Evolutionary conservation across 2,329 filamentous ascomycete species (phyloP).

Genomic region (Ceratocystis papillata): DNA sequence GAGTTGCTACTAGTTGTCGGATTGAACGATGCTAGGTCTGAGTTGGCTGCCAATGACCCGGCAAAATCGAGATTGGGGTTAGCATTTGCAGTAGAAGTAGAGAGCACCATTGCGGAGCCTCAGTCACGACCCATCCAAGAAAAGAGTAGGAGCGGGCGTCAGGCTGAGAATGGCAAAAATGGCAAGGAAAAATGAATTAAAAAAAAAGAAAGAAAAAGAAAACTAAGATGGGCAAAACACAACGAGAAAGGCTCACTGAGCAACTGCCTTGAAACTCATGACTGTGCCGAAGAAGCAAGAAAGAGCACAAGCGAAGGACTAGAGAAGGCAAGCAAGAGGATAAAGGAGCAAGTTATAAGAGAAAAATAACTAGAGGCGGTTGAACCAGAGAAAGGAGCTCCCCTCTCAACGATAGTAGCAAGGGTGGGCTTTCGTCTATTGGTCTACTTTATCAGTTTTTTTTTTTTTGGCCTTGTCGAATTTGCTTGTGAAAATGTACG

Average conservation of each 20-base stretch:
- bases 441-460: not conserved
- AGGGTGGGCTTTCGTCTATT: not conserved
- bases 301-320: constrained; percentile 8
- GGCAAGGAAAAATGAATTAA: not conserved
- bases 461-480: not conserved
- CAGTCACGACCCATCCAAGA: constrained; percentile 15
- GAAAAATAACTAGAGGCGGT: not conserved
- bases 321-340: not conserved
- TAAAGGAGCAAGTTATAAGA: constrained; percentile 3
- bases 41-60: constrained; percentile 12
- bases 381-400: constrained; percentile 10
- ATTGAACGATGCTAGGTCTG: constrained; percentile 12
- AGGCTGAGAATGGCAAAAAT: not conserved
- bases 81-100: constrained; percentile 13
- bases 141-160: not conserved
- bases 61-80: constrained; percentile 20
- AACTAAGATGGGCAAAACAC: not conserved
- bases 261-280: constrained; percentile 6
- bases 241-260: constrained; percentile 1
- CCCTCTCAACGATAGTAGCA: constrained; percentile 2
- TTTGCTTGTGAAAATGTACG: constrained; percentile 16
- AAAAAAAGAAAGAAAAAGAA: constrained; percentile 6
- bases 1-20: not conserved
- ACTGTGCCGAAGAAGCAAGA: constrained; percentile 6
- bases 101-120: constrained; percentile 21